Evolutionary conservation across 176 grass and related monocot genomes (phyloP).

Genomic region (Carex pumila): DNA sequence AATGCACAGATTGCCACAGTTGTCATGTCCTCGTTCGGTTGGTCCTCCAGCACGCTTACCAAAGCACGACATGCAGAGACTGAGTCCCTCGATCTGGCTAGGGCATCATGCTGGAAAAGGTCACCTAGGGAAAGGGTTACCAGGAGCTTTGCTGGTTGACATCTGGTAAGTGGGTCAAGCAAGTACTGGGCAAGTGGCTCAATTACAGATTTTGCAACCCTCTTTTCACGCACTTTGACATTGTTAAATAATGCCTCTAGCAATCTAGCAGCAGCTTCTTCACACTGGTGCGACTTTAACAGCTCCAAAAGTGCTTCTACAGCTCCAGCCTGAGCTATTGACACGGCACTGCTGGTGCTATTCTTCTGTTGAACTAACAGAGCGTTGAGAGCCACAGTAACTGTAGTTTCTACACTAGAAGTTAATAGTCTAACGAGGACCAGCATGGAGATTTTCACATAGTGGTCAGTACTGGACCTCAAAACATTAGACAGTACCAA

Average conservation of each 20-base stretch:
- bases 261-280: constrained; percentile 82
- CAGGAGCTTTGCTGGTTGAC: constrained; percentile 75
- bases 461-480: constrained; percentile 73
- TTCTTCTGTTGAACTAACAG: constrained; percentile 96
- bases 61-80: constrained; percentile 79
- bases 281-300: constrained; percentile 73
- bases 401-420: constrained; percentile 64
- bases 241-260: constrained; percentile 97
- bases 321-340: constrained; percentile 88
- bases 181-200: constrained; percentile 82
- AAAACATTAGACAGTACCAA: constrained; percentile 95
- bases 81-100: constrained; percentile 85
- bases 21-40: constrained; percentile 91
- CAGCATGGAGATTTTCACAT: constrained; percentile 82
- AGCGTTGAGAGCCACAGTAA: constrained; percentile 86
- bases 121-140: constrained; percentile 87
- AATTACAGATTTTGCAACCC: constrained; percentile 78
- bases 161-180: constrained; percentile 81
- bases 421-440: constrained; percentile 85
- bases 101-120: constrained; percentile 91
- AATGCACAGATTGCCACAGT: constrained; percentile 90
- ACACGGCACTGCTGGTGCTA: constrained; percentile 54
- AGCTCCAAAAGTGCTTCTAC: constrained; percentile 75
- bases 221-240: constrained; percentile 74
- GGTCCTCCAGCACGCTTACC: constrained; percentile 84